Evolutionary conservation across 2,329 filamentous ascomycete genomes (phyloP).

Genomic region (Rachicladosporium sp.): DNA sequence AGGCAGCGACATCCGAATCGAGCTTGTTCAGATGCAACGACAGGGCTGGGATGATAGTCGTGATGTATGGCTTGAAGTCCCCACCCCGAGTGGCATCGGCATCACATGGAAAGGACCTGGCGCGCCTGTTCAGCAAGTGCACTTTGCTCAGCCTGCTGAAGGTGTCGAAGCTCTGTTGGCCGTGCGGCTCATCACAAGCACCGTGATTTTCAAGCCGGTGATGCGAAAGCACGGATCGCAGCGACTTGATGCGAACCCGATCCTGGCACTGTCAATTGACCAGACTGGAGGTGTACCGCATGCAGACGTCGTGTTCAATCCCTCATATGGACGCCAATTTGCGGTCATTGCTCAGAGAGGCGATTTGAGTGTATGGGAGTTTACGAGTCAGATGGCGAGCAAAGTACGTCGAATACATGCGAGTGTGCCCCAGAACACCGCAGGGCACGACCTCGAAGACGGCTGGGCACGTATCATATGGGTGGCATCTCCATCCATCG

Average conservation of each 20-base stretch:
- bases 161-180: constrained; percentile 35
- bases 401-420: constrained; percentile 1
- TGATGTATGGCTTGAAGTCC: constrained; percentile 37
- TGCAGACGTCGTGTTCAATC: constrained; percentile 54
- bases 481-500: constrained; percentile 33
- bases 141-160: constrained; percentile 35
- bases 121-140: constrained; percentile 42
- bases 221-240: constrained; percentile 28
- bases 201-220: constrained; percentile 36
- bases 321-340: constrained; percentile 48
- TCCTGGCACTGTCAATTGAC: constrained; percentile 36
- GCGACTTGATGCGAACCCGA: constrained; percentile 11
- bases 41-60: constrained; percentile 43
- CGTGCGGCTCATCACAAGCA: constrained; percentile 32
- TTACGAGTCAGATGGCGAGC: constrained; percentile 20
- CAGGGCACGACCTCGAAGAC: constrained; percentile 27
- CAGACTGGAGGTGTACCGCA: constrained; percentile 46
- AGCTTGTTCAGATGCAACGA: constrained; percentile 37
- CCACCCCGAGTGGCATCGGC: constrained; percentile 35
- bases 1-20: constrained; percentile 46
- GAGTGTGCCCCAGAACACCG: constrained; percentile 21
- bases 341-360: constrained; percentile 54
- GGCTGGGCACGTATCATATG: constrained; percentile 41
- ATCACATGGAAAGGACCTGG: constrained; percentile 44
- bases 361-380: constrained; percentile 56